Evolutionary conservation across 345 rosid genomes (phyloP).

Genomic region (Euphorbia peplus): DNA sequence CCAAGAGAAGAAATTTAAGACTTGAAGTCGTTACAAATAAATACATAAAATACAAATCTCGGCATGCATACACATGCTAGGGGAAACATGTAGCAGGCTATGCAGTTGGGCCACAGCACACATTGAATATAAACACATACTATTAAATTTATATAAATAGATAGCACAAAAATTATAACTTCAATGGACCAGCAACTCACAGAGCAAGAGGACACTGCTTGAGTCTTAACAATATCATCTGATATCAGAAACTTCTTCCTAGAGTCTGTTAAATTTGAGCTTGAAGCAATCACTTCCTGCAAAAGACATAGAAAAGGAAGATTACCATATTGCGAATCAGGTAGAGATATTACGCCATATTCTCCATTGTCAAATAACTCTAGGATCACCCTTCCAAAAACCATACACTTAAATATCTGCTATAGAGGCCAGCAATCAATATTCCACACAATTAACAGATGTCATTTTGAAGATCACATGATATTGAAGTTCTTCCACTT

Average conservation of each 20-base stretch:
- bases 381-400: neutral
- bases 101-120: neutral
- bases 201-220: constrained; percentile 13
- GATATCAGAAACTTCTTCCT: constrained; percentile 19
- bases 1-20: neutral
- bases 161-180: neutral
- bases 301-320: neutral
- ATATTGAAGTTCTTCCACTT: constrained; percentile 3
- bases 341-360: neutral
- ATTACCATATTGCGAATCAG: neutral
- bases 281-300: constrained; percentile 13
- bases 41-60: neutral
- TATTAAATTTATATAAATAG: neutral
- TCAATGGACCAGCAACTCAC: constrained; percentile 18
- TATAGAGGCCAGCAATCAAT: neutral
- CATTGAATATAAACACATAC: neutral
- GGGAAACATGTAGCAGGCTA: neutral
- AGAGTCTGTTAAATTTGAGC: constrained; percentile 13
- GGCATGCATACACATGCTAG: neutral
- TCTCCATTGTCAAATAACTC: neutral
- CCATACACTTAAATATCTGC: neutral
- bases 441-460: constrained; percentile 3
- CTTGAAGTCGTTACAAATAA: neutral
- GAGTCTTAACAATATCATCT: constrained; percentile 10
- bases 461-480: constrained; percentile 15